Percentiles rank a stretch among this genome's conserved stretches.
Conservation (phyloP, 441 rosid genomes). For the Iberis amara region DNA sequence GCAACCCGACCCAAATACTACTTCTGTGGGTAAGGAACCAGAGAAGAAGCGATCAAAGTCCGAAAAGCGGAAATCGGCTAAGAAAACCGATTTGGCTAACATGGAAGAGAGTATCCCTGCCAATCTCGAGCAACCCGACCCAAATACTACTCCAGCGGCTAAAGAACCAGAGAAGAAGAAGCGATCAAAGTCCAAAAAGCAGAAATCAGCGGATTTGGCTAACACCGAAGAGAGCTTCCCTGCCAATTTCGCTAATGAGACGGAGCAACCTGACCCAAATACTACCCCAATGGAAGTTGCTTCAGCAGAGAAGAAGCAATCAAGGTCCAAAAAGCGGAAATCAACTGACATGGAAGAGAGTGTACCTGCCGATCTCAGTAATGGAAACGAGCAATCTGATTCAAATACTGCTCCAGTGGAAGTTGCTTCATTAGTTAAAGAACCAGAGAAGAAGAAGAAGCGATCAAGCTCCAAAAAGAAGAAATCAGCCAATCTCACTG, state of each 20-base stretch:
- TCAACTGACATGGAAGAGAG: constrained; percentile 1
- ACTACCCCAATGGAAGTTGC: too few species aligned
- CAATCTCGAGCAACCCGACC: too few species aligned
- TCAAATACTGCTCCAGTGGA: constrained; percentile 18
- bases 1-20: constrained; percentile 11
- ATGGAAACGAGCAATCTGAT: constrained; percentile 3
- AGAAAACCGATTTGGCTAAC: background rate
- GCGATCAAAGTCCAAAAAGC: background rate
- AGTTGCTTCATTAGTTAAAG: background rate
- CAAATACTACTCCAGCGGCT: constrained; percentile 4
- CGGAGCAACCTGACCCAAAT: too few species aligned
- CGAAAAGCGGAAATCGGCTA: constrained; percentile 18
- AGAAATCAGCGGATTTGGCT: background rate
- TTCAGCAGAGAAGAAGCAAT: constrained; percentile 21
- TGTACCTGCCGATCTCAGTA: background rate
- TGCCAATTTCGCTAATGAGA: too few species aligned
- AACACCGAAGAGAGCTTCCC: too few species aligned
- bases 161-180: constrained; percentile 7
- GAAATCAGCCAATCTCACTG: background rate
- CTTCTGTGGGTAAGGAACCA: constrained; percentile 11
- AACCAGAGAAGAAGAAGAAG: constrained; percentile 4
- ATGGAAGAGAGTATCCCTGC: too few species aligned
- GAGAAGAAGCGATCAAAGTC: constrained; percentile 6
- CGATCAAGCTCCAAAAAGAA: background rate
- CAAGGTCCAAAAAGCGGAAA: constrained; percentile 25